Evolutionary conservation across 495 filamentous ascomycete genomes (phyloP), one percentile per base, ranked within the genome.

Genomic region (Immersiella caudata): DNA sequence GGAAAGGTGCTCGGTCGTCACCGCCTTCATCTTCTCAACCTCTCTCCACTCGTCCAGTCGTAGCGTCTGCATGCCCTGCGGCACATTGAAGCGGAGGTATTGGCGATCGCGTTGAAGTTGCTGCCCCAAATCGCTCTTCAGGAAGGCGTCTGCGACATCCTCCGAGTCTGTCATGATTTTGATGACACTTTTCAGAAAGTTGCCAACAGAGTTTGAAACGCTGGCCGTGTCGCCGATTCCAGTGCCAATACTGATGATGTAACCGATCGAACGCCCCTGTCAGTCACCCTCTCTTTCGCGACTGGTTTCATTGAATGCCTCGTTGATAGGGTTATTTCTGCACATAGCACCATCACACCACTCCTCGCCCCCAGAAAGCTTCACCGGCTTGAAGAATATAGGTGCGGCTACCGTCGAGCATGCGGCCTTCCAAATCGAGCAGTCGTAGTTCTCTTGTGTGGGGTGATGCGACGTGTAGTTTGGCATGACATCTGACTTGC

Each of bases 1-100:
- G 18, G n/a, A 20, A n/a, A 54, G 50, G 22, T 54, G 20, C 22
- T 54, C 50, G n/a, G 50, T 54, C 20, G 50, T 22, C 18, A 54
- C n/a, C 22, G 50, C 50, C 50, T 54, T 54, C 50, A 54, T 54
- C 50, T 22, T n/a, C 18, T 22, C 50, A 7, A 22, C 22, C n/a
- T n/a, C 16, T 18, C 20, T 54, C 50, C 50, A 54, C 20, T 54
- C 50, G 50, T 54, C 50, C n/a, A 54, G 50, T 54, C 22, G 50
- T 18, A 54, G 8, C n/a, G n/a, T 22, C 22, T 54, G n/a, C 50
- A 54, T 54, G 11, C 50, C 50, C 7, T 54, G 50, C n/a, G 50
- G 50, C 8, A 54, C 50, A 18, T 54, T 54, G 50, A 54, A 54
- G n/a, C 50, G 50, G 20, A 54, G 20, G 50, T 54, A 54, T n/a